These are phyloP conservation scores for Iberis pinnata DNA, from an alignment of 345 rosid genomes.

Conservation along the genomic window DNA sequence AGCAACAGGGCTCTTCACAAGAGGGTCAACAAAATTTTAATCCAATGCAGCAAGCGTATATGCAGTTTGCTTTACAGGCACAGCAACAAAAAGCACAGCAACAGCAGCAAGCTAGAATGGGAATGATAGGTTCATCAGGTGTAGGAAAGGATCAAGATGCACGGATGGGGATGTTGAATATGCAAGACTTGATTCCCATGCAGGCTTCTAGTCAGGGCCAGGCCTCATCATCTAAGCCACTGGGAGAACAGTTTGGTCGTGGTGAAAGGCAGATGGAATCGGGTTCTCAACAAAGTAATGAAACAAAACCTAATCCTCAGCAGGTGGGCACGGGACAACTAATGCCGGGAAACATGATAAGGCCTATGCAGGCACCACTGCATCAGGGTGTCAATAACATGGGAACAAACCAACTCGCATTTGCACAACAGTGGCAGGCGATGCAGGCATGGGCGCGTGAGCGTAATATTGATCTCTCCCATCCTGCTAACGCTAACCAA, in stretches of 20 bases:
- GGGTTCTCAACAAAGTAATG: slow-evolving; percentile 59
- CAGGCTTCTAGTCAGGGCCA: slow-evolving; percentile 69
- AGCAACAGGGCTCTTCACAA: slow-evolving; percentile 41
- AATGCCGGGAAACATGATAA: slow-evolving; percentile 44
- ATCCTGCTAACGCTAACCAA: slow-evolving; percentile 82
- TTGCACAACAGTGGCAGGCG: slow-evolving; percentile 77
- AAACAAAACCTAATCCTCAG: slow-evolving; percentile 46
- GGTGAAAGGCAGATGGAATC: slow-evolving; percentile 64
- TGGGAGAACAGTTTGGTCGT: slow-evolving; percentile 55
- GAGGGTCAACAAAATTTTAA: slow-evolving; percentile 66
- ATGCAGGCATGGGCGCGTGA: slow-evolving; percentile 87
- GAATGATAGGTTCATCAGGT: slow-evolving; percentile 42
- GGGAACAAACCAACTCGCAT: slow-evolving; percentile 57
- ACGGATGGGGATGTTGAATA: slow-evolving; percentile 55
- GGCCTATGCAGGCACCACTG: slow-evolving; percentile 72
- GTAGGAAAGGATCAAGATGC: slow-evolving; percentile 62
- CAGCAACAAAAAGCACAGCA: slow-evolving; percentile 75
- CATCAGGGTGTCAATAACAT: slow-evolving; percentile 52
- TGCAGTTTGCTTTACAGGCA: slow-evolving; percentile 66
- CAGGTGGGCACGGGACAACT: slow-evolving; percentile 47
- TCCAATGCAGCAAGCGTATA: slow-evolving; percentile 81
- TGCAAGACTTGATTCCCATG: slow-evolving; percentile 74
- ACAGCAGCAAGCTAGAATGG: slow-evolving; percentile 77
- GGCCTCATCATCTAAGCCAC: slow-evolving; percentile 71
- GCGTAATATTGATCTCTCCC: slow-evolving; percentile 80